Base-by-base conservation (phyloP, 2,329 filamentous ascomycete genomes). In the Whalleya microplaca region DNA sequence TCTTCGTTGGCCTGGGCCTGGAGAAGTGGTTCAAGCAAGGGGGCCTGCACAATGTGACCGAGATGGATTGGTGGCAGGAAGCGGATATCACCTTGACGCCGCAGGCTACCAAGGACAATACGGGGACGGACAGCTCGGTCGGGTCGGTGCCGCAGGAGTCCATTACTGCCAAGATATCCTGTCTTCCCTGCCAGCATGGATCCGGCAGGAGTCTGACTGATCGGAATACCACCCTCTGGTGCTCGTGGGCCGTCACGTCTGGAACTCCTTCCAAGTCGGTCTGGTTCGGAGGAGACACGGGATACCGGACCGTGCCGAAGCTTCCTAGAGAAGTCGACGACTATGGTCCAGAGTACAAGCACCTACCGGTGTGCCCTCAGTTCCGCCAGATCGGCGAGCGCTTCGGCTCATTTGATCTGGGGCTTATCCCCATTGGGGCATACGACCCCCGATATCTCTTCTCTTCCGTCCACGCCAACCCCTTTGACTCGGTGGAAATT, bases 1-100 rank as follows among this genome's bases (percentile, higher is more conserved):
- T 95, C 76, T 95, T 96, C 62, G 92, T 92, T 20, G 91, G 92
- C 0, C 75, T 96, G 3, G 92, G 92, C 2, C 85, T 96, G 55
- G 90, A 90, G 73, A 78, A 83, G 46, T 97, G 93, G 93, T 96
- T 98, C 72, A 78, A 80, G 45, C 76, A 80, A 2, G 80, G 80
- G 21, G 91, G 91, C 1, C 84, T 96, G 51, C 62, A 82, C 1
- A 90, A 92, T 56, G 88, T 94, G 43, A 96, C 91, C 0, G 93
- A 97, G 76, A 73, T 97, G 67, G 94, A 98, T 75, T 97, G 94
- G 94, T 97, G 94, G 94, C 88, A 96, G 65, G 88, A 91, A 61
- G 82, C 86, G 5, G 87, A 94, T 46, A 73, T 96, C n/a, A 85
- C 78, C 0, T 75, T 96, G 21, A 55, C 69, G 51, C 66, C 62